Evolutionary conservation across 768 basidiomycete species (phyloP), one percentile per base, ranked within the genome.

Genomic region (Termitomyces sp.): DNA sequence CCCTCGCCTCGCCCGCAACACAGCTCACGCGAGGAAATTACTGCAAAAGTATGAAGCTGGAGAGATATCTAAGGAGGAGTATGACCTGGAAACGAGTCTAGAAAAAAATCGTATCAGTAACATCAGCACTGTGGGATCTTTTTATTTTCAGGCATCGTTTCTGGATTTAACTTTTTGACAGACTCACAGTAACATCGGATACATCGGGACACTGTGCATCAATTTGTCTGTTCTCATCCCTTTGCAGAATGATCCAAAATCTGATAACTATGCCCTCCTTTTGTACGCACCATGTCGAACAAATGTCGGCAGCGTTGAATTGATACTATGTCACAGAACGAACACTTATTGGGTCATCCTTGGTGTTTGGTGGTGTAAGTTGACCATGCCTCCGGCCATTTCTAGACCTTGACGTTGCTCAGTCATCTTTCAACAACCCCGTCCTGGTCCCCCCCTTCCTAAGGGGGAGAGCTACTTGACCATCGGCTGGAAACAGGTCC

Each of bases 351-450:
- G 87, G 90, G 87, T 94, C 11, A 45, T 93, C 0, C 74, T 77
- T 10, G 91, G 90, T 8, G 83, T 92, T 46, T 93, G 92, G 84
- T 95, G 92, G 92, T 91, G 89, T 90, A 70, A 49, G 86, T 70
- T 1, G 0, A 17, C 2, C 40, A 11, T 26, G 2, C 17, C 35
- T 42, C 37, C 12, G 15, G n/a, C 24, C 11, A 24, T 15, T 5
- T 35, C 8, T 6, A 30, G 24, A 28, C 32, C 47, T 32, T 48
- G 42, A 22, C 9, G 17, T 46, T 11, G 32, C 28, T 19, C 51
- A 91, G 90, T 93, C 62, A 79, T 93, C 48, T 92, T 83, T 67
- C 92, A 94, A 66, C 80, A 89, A 63, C 88, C 85, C n/a, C 83
- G 92, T 11, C 85, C 88, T 2, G 92, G 92, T 0, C 88, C 90